Evolutionary conservation across 2,329 filamentous ascomycete genomes (phyloP).

Genomic region (Fusarium zealandicum): DNA sequence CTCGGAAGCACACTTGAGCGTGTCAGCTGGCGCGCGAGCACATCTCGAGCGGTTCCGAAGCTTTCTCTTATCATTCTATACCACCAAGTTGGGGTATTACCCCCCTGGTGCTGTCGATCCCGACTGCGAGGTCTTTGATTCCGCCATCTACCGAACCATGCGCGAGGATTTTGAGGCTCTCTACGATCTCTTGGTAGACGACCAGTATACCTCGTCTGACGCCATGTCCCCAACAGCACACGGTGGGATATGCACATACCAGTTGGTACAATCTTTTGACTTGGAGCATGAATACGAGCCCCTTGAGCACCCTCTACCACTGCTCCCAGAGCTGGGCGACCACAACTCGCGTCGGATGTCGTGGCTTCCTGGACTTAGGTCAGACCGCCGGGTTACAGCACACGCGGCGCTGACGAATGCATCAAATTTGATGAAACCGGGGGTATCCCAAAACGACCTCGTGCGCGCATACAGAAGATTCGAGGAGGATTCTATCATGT

Average conservation of each 20-base stretch:
- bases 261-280: slow-evolving; percentile 74
- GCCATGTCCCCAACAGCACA: slow-evolving; percentile 62
- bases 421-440: slow-evolving; percentile 52
- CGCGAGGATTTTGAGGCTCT: slow-evolving; percentile 73
- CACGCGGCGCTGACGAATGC: slow-evolving; percentile 62
- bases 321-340: slow-evolving; percentile 61
- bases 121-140: slow-evolving; percentile 57
- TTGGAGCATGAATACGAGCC: slow-evolving; percentile 63
- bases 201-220: slow-evolving; percentile 57
- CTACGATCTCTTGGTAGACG: slow-evolving; percentile 75
- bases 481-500: slow-evolving; percentile 65
- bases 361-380: slow-evolving; percentile 54
- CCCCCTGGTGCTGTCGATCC: slow-evolving; percentile 62
- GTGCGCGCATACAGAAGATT: slow-evolving; percentile 75
- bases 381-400: slow-evolving; percentile 57
- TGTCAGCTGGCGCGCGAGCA: slow-evolving; percentile 64
- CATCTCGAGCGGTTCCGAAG: slow-evolving; percentile 78
- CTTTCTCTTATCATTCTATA: slow-evolving; percentile 72
- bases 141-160: slow-evolving; percentile 66
- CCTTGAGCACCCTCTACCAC: slow-evolving; percentile 70
- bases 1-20: slow-evolving; percentile 69
- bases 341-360: slow-evolving; percentile 46
- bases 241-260: slow-evolving; percentile 74
- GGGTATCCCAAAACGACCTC: slow-evolving; percentile 58
- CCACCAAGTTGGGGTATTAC: slow-evolving; percentile 73